These are phyloP conservation scores for Flammula alnicola DNA, from an alignment of 1,284 basidiomycete species.

Conservation along the genomic window DNA sequence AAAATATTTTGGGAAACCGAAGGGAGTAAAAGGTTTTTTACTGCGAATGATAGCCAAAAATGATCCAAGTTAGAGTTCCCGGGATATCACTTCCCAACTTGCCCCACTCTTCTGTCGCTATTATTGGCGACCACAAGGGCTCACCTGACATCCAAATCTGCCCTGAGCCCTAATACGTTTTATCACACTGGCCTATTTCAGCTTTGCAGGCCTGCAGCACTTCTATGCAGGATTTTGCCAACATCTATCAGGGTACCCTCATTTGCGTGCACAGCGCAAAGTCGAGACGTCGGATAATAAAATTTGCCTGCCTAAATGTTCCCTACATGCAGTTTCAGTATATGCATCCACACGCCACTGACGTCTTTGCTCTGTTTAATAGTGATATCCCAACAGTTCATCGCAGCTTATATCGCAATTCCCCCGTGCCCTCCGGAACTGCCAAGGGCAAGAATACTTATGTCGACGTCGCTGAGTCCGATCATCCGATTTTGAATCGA, in stretches of 20 bases:
- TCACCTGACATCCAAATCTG: too few relatives aligned
- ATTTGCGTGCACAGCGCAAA: conserved; percentile 1
- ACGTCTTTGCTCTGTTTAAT: conserved; percentile 5
- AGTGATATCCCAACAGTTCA: conserved; percentile 8
- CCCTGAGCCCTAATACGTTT: not conserved
- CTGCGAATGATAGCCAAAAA: too few relatives aligned
- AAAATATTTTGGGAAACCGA: too few relatives aligned
- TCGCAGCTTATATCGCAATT: conserved; percentile 7
- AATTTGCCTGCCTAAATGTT: conserved; percentile 4
- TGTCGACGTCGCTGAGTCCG: conserved; percentile 4
- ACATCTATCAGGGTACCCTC: not conserved
- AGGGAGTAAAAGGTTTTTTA: too few relatives aligned
- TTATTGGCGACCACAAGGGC: too few relatives aligned
- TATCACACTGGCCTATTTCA: conserved; percentile 2
- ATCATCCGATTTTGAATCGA: conserved; percentile 11
- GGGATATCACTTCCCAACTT: too few relatives aligned
- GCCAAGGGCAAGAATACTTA: conserved; percentile 1
- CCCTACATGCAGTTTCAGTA: conserved; percentile 5
- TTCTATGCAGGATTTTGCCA: too few relatives aligned
- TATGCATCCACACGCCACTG: conserved; percentile 6
- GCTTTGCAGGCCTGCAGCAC: not conserved
- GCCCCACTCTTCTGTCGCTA: too few relatives aligned
- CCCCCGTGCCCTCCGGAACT: conserved; percentile 17
- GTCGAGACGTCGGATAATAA: conserved; percentile 7
- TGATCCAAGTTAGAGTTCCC: too few relatives aligned